Conservation (phyloP, 129 eudicot genomes). For the Lactuca sativa region DNA sequence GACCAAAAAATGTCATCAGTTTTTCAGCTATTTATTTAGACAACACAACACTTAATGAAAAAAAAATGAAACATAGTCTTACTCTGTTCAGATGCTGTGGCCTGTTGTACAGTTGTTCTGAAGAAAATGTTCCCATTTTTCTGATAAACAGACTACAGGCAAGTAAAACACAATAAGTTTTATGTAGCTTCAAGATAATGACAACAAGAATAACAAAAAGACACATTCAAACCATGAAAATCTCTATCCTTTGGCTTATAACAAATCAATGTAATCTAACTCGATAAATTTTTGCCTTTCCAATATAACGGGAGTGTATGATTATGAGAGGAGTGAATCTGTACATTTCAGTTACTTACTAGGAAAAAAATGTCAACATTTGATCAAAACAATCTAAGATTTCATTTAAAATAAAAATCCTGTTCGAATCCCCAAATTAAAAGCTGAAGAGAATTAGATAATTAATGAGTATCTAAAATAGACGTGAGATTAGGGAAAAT, state of each 20-base stretch:
- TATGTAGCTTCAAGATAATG: neutral
- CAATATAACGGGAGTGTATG: too few species aligned
- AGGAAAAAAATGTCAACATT: neutral
- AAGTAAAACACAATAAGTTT: constrained; percentile 7
- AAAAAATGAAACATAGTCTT: constrained; percentile 9
- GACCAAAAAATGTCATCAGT: neutral
- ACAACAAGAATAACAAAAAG: neutral
- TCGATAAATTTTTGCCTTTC: too few species aligned
- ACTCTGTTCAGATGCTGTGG: constrained; percentile 75
- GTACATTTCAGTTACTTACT: too few species aligned
- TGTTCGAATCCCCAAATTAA: neutral
- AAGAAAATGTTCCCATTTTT: constrained; percentile 70
- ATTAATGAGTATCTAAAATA: neutral
- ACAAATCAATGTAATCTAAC: too few species aligned
- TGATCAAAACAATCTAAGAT: neutral
- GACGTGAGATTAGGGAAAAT: neutral
- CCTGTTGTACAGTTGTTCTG: constrained; percentile 63
- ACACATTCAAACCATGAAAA: neutral
- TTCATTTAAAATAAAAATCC: neutral
- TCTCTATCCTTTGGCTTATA: too few species aligned
- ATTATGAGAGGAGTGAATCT: too few species aligned
- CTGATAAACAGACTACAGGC: constrained; percentile 68
- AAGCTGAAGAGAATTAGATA: neutral
- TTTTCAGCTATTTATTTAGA: too few species aligned
- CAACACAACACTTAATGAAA: neutral